Conservation (phyloP, 2,329 filamentous ascomycete species). For the Paramyrothecium roridum region DNA sequence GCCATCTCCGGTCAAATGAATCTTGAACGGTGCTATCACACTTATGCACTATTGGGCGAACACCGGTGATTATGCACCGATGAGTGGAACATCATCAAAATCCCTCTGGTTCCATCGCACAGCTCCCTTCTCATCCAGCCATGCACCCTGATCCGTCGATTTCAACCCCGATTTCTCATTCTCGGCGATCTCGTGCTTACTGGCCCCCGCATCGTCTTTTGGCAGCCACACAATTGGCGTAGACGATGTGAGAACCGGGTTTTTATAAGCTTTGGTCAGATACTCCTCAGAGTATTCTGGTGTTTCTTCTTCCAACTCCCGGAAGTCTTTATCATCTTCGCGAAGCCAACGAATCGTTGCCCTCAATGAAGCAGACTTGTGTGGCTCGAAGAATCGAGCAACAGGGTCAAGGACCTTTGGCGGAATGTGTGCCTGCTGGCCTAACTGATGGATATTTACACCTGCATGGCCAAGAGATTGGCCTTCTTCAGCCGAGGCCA, state of each 20-base stretch:
- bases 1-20: too few species aligned
- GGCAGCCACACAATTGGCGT: background rate
- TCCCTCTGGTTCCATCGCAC: background rate
- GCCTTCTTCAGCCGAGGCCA: background rate
- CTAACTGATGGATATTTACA: background rate
- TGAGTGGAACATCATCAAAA: background rate
- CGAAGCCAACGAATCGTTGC: background rate
- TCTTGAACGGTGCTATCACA: too few species aligned
- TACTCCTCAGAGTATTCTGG: background rate
- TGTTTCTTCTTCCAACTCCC: background rate
- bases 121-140: background rate
- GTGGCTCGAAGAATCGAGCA: background rate
- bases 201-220: background rate
- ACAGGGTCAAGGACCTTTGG: background rate
- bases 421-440: background rate
- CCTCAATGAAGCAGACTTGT: background rate
- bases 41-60: too few species aligned
- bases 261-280: background rate
- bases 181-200: background rate
- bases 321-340: background rate
- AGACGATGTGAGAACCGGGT: background rate
- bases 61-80: too few species aligned
- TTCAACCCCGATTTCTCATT: background rate
- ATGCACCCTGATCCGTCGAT: constrained; percentile 1
- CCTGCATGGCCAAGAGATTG: background rate